Evolutionary conservation across 2,329 filamentous ascomycete species (phyloP), one percentile per base, ranked within the genome.

Genomic region (Elsinoe fawcettii): DNA sequence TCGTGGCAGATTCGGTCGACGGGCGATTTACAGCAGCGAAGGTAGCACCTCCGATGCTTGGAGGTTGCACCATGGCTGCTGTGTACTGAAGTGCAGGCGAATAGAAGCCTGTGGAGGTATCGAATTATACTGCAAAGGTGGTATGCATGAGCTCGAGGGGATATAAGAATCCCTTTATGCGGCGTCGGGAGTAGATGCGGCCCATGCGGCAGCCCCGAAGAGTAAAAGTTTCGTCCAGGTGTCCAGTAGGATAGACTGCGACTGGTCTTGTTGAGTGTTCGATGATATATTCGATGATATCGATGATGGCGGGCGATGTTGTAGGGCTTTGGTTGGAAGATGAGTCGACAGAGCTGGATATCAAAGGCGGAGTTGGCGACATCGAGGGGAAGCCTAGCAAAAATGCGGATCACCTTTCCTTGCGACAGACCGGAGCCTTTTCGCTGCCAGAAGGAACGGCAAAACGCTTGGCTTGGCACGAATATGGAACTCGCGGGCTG

Each of bases 21-120:
- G 60, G 57, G n/a, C 54, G 43, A 23, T 56, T 56, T 20, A 56
- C 54, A 36, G 54, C 54, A 46, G 54, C 54, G 41, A 56, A 56
- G 43, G 54, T 56, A 39, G 12, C 14, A 34, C 54, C 54, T 27
- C 54, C 54, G 43, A 46, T 27, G 30, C 54, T 49, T 37, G 54
- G 54, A 56, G 54, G 39, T 20, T 37, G 37, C 39, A 56, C 54
- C 54, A 56, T 56, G 22, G 18, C 30, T 53, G 20, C 34, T 18
- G 25, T 51, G 14, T 7, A 16, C 34, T 14, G n/a, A 51, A 14
- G 3, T 3, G 11, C 3, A 8, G 16, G 7, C 5, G 2, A 14
- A n/a, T n/a, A 9, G 25, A 53, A 53, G 9, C 18, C 14, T 37
- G 16, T 7, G 18, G 5, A 18, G 9, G 18, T 14, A 9, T 23